phyloP scores from a whole-genome alignment of 1,139 yeast species.

The Yamadazyma mexicana region DNA sequence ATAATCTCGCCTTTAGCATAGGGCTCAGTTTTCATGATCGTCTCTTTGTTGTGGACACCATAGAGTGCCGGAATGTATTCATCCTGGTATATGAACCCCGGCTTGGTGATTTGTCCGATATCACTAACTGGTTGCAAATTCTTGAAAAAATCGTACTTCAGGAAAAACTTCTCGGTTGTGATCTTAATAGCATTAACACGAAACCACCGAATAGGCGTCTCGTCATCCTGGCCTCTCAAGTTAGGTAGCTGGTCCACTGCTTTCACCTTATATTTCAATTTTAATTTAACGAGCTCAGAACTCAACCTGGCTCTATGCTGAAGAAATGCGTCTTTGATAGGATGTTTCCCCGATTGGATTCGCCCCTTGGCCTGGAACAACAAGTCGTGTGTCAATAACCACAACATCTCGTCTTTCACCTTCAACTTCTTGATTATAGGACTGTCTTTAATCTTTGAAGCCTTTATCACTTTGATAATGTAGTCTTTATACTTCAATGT shows the following conservation, averaged over 20 bases:
- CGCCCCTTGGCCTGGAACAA: constrained; percentile 75
- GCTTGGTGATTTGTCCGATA: constrained; percentile 42
- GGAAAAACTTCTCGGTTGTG: constrained; percentile 39
- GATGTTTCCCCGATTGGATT: constrained; percentile 87
- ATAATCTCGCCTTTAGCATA: constrained; percentile 77
- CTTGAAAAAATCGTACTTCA: constrained; percentile 38
- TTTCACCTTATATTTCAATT: constrained; percentile 63
- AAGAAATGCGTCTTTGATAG: constrained; percentile 78
- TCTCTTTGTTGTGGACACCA: constrained; percentile 78
- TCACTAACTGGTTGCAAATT: constrained; percentile 49
- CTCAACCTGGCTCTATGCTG: constrained; percentile 75
- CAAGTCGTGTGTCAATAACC: constrained; percentile 77
- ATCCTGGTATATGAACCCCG: constrained; percentile 70
- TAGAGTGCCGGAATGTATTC: constrained; percentile 68
- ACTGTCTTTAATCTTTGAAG: constrained; percentile 58
- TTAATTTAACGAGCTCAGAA: constrained; percentile 79
- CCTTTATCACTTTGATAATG: constrained; percentile 60
- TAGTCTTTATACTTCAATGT: constrained; percentile 69
- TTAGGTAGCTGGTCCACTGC: constrained; percentile 35
- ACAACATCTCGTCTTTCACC: constrained; percentile 49
- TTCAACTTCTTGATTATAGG: constrained; percentile 34
- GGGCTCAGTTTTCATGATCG: constrained; percentile 61
- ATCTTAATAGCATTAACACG: constrained; percentile 63
- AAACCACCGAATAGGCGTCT: constrained; percentile 89
- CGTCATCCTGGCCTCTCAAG: constrained; percentile 40